Percentiles rank a stretch among this genome's conserved stretches.
phyloP scores from a whole-genome alignment of 1,139 yeast species.

The Insectozyma bohioensis region DNA sequence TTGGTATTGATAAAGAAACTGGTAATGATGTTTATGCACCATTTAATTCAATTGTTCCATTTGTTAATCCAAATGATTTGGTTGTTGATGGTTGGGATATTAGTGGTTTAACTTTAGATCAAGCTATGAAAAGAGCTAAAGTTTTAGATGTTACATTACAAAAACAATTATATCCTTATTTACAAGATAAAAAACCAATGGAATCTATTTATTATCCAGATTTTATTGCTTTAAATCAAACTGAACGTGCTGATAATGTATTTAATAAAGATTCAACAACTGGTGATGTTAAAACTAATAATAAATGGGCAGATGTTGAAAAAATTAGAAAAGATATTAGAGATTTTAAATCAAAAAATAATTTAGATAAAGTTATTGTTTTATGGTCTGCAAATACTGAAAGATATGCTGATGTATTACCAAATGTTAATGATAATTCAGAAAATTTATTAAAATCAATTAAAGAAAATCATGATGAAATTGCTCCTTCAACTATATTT shows the following conservation, averaged over 20 bases:
- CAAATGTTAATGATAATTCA: constrained; percentile 86
- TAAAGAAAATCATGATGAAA: constrained; percentile 76
- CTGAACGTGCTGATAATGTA: constrained; percentile 86
- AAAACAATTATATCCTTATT: constrained; percentile 65
- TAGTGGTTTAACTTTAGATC: constrained; percentile 63
- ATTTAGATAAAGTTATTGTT: constrained; percentile 82
- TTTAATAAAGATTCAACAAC: constrained; percentile 44
- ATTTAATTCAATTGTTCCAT: constrained; percentile 83
- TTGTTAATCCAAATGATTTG: constrained; percentile 87
- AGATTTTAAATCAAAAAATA: constrained; percentile 71
- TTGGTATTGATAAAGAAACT: constrained; percentile 76
- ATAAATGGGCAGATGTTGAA: constrained; percentile 91
- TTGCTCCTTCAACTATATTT: constrained; percentile 87
- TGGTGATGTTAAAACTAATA: constrained; percentile 53
- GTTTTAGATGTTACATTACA: constrained; percentile 87
- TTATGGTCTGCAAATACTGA: constrained; percentile 98
- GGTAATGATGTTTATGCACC: constrained; percentile 94
- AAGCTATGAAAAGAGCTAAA: constrained; percentile 82
- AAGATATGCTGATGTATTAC: constrained; percentile 76
- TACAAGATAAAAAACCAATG: constrained; percentile 68
- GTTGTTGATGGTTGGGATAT: constrained; percentile 97
- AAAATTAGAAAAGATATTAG: constrained; percentile 80
- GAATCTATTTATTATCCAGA: constrained; percentile 93
- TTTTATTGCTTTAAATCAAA: constrained; percentile 94
- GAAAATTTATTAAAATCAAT: constrained; percentile 75